Conservation (phyloP, 2,329 filamentous ascomycete genomes). For the Sporothrix euskadiensis region DNA sequence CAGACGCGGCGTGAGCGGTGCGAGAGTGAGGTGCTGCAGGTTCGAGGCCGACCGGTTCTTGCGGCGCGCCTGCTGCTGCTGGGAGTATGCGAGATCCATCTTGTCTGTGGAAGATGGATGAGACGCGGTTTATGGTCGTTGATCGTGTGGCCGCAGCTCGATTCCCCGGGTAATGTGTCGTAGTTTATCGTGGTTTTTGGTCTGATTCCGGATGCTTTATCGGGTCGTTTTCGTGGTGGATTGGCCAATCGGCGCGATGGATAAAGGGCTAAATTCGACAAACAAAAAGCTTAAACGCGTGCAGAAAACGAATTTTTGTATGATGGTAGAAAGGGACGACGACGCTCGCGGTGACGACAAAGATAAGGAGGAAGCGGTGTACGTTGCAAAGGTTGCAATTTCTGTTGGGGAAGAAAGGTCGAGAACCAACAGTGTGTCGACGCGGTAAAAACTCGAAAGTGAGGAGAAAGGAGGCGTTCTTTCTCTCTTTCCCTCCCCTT, state of each 20-base stretch:
- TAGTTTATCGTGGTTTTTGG: background rate
- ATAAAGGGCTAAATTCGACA: background rate
- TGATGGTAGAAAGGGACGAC: background rate
- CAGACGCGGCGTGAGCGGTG: slow-evolving; percentile 63
- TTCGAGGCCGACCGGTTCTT: slow-evolving; percentile 61
- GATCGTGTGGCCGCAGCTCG: background rate
- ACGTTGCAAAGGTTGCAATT: background rate
- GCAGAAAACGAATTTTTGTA: background rate
- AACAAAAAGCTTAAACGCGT: background rate
- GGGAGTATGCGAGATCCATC: slow-evolving; percentile 64
- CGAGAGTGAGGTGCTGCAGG: slow-evolving; percentile 61
- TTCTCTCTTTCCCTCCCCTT: background rate
- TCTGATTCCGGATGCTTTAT: background rate
- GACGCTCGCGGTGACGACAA: background rate
- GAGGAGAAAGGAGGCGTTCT: slow-evolving; percentile 10
- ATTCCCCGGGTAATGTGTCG: background rate
- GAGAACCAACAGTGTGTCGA: slow-evolving; percentile 7
- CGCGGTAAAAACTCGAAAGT: background rate
- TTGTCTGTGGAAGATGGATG: slow-evolving; percentile 31
- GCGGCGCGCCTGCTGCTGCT: slow-evolving; percentile 58
- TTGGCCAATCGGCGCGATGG: slow-evolving; percentile 8
- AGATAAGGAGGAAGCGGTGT: background rate
- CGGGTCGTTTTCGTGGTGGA: background rate
- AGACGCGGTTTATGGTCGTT: background rate
- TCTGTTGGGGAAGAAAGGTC: slow-evolving; percentile 21